Percentiles rank a stretch among this genome's conserved stretches.
phyloP scores from a whole-genome alignment of 192 early-diverging fungal genomes.

The Coemansia sp. region DNA sequence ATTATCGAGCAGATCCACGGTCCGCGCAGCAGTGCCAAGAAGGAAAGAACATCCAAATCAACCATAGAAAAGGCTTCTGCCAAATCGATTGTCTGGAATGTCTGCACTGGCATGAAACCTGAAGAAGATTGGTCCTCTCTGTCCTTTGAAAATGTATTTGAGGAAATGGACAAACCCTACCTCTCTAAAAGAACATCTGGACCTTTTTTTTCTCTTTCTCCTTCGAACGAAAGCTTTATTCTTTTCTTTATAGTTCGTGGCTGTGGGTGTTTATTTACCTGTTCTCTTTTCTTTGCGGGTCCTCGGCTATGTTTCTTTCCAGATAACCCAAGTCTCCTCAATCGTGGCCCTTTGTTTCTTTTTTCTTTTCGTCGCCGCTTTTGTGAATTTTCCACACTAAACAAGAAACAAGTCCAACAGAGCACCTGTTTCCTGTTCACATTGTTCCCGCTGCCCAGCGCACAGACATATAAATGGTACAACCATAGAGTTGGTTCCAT shows the following conservation, averaged over 20 bases:
- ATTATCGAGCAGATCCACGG: no score
- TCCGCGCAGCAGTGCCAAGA: no score
- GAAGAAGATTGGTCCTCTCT: no score
- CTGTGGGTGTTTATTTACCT: not conserved
- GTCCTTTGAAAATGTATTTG: no score
- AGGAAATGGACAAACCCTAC: not conserved
- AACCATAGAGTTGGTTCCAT: not conserved
- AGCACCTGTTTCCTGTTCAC: not conserved
- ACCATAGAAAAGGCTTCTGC: no score
- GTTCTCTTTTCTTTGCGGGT: not conserved
- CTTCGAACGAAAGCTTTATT: not conserved
- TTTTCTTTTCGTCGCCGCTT: not conserved
- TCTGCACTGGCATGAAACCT: no score
- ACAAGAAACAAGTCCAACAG: not conserved
- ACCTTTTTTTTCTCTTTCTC: conserved; percentile 1
- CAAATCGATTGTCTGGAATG: no score
- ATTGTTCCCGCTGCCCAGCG: not conserved
- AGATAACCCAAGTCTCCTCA: not conserved
- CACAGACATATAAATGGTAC: not conserved
- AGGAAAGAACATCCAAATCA: no score
- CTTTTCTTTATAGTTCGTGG: not conserved
- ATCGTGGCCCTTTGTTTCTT: not conserved
- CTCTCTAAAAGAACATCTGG: not conserved
- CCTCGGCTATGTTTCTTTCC: not conserved
- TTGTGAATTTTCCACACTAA: not conserved